Conservation (phyloP, 768 basidiomycete genomes). For the Pulveroboletus ravenelii region DNA sequence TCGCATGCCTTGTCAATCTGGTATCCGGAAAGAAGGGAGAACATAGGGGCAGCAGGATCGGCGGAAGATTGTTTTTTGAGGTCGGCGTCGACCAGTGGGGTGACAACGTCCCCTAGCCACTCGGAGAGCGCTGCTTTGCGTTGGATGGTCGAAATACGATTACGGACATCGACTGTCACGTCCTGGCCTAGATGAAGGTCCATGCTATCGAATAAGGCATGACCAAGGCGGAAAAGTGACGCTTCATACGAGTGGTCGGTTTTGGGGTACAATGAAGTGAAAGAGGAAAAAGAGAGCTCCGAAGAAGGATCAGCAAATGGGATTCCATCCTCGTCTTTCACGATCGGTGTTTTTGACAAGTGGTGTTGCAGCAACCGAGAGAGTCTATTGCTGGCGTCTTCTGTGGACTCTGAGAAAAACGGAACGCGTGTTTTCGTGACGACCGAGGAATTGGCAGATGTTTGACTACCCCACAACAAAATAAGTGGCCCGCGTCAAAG, state of each 20-base stretch:
- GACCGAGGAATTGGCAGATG: slow-evolving; percentile 59
- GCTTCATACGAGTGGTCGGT: slow-evolving; percentile 74
- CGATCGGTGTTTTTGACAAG: slow-evolving; percentile 65
- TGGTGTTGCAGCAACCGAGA: slow-evolving; percentile 73
- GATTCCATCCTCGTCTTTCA: slow-evolving; percentile 61
- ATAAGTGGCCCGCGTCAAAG: slow-evolving; percentile 7
- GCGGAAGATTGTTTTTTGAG: slow-evolving; percentile 46
- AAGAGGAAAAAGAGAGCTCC: slow-evolving; percentile 72
- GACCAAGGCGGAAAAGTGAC: slow-evolving; percentile 80
- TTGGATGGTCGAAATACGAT: slow-evolving; percentile 57
- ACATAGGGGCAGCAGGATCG: slow-evolving; percentile 51
- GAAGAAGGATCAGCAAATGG: slow-evolving; percentile 65
- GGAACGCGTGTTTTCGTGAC: slow-evolving; percentile 49
- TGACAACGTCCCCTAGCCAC: slow-evolving; percentile 79
- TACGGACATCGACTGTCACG: slow-evolving; percentile 56
- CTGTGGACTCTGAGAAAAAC: slow-evolving; percentile 30
- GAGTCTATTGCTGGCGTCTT: slow-evolving; percentile 39
- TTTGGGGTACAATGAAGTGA: slow-evolving; percentile 63
- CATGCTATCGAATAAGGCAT: slow-evolving; percentile 83
- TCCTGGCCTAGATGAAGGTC: slow-evolving; percentile 53
- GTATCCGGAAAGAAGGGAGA: slow-evolving; percentile 80
- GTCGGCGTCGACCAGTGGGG: slow-evolving; percentile 67
- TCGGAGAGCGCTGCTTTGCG: slow-evolving; percentile 75
- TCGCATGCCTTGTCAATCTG: slow-evolving; percentile 82
- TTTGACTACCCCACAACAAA: slow-evolving; percentile 35